Conservation (phyloP, 2,329 filamentous ascomycete genomes). For the Pseudogymnoascus sp. region DNA sequence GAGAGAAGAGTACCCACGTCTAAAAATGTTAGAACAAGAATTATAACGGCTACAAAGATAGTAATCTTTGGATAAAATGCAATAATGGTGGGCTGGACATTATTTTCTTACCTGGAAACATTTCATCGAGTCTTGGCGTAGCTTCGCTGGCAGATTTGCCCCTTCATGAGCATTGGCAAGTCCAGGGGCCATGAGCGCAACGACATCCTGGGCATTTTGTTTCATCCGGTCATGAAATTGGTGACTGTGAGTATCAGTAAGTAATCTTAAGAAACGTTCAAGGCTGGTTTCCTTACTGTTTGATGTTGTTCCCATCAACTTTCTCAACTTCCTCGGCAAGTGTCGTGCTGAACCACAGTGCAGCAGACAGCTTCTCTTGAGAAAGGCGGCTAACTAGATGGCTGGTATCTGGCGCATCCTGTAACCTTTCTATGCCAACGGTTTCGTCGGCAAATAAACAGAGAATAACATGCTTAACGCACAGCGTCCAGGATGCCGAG, state of each 20-base stretch:
- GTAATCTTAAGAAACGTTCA: slow-evolving; percentile 8
- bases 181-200: slow-evolving; percentile 36
- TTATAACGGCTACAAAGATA: slow-evolving; percentile 8
- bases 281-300: slow-evolving; percentile 36
- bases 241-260: slow-evolving; percentile 21
- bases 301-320: slow-evolving; percentile 52
- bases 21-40: slow-evolving; percentile 25
- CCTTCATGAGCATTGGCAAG: slow-evolving; percentile 32
- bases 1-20: slow-evolving; percentile 68
- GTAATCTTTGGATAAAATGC: slow-evolving; percentile 2
- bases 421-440: slow-evolving; percentile 40
- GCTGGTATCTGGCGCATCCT: slow-evolving; percentile 34
- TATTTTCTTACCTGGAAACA: slow-evolving; percentile 48
- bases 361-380: slow-evolving; percentile 43
- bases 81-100: slow-evolving; percentile 12
- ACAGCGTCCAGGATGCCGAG: slow-evolving; percentile 56
- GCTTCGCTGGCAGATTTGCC: slow-evolving; percentile 32
- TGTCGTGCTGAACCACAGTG: slow-evolving; percentile 56
- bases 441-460: slow-evolving; percentile 44
- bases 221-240: slow-evolving; percentile 43
- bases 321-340: slow-evolving; percentile 61
- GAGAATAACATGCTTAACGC: slow-evolving; percentile 53
- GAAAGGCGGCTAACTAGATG: slow-evolving; percentile 39
- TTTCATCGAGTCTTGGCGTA: slow-evolving; percentile 47
- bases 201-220: slow-evolving; percentile 41